Evolutionary conservation across 2,329 filamentous ascomycete genomes (phyloP), one percentile per base, ranked within the genome.

Genomic region (Colletotrichum destructivum): DNA sequence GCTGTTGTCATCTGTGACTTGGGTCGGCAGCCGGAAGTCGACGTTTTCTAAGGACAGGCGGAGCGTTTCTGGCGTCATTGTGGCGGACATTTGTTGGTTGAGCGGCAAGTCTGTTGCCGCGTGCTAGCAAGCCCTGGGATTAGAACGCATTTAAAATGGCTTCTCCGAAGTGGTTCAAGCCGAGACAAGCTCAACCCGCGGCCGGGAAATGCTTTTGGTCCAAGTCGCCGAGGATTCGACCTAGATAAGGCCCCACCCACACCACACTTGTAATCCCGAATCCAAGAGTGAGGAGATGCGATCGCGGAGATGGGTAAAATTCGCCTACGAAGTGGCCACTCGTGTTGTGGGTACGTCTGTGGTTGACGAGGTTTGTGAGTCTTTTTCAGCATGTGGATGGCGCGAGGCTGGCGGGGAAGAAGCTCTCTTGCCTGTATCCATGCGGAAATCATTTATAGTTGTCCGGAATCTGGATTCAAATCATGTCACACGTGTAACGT

Each of bases 11-110:
- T 69, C 66, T 3, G 66, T 69, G 4, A 69, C 66, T n/a, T 69
- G 66, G 15, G 59, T 69, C 2, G 66, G 66, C n/a, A 69, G 66
- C 9, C 66, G 60, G 26, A 69, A 69, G 44, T 69, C 66, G 52
- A 69, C 66, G 21, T 69, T 69, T 15, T 69, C 66, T 2, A 69
- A 44, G 9, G 59, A 63, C 7, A 69, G 21, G 52, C 59, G 51
- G n/a, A 69, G 51, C 13, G 42, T 15, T 38, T 69, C 60, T 21
- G 66, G 66, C 44, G 66, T 69, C 66, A 69, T 69, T 38, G 16
- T 63, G 31, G 11, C 21, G 23, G 31, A 16, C 26, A 12, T 51
- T 12, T 7, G 9, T n/a, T 12, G 46, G 1, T 26, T 4, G 42
- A 21, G 23, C n/a, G n/a, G 16, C 18, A 16, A 49, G 16, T 18